Evolutionary conservation across 768 basidiomycete genomes (phyloP).

Genomic region (Inosperma sp.): DNA sequence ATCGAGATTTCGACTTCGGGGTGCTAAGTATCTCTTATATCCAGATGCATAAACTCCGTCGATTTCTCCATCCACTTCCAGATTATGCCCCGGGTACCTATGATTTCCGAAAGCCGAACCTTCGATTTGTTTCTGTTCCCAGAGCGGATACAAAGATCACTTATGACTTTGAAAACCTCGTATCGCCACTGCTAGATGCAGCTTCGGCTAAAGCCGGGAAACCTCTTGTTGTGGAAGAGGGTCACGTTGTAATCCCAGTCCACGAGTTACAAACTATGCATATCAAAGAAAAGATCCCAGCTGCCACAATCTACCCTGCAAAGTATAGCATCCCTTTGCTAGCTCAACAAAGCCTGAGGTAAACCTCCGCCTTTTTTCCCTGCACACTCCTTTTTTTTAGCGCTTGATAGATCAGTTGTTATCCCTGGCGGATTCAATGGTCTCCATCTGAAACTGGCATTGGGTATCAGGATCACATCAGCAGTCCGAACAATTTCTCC

Average conservation of each 20-base stretch:
- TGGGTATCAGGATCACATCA: constrained; percentile 55
- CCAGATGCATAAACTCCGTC: constrained; percentile 58
- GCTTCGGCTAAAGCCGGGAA: constrained; percentile 37
- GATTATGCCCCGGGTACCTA: constrained; percentile 43
- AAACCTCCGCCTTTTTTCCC: constrained; percentile 3
- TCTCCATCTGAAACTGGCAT: constrained; percentile 50
- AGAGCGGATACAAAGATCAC: constrained; percentile 41
- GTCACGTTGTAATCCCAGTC: constrained; percentile 43
- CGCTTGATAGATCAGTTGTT: constrained; percentile 43
- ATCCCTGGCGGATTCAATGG: constrained; percentile 43
- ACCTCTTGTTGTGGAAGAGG: constrained; percentile 30
- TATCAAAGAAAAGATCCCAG: constrained; percentile 46
- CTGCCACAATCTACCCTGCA: constrained; percentile 39
- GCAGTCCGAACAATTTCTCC: constrained; percentile 59
- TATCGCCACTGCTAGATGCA: constrained; percentile 37
- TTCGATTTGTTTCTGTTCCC: constrained; percentile 47
- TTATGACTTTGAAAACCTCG: constrained; percentile 45
- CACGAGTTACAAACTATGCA: constrained; percentile 53
- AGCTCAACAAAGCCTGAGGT: constrained; percentile 56
- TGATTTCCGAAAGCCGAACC: constrained; percentile 45
- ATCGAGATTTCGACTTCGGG: background rate
- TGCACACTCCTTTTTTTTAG: background rate
- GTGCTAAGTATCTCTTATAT: background rate
- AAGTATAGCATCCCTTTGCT: constrained; percentile 40
- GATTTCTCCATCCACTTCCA: constrained; percentile 47